phyloP scores from a whole-genome alignment of 2,329 filamentous ascomycete genomes.

The Arthrocladium fulminans region DNA sequence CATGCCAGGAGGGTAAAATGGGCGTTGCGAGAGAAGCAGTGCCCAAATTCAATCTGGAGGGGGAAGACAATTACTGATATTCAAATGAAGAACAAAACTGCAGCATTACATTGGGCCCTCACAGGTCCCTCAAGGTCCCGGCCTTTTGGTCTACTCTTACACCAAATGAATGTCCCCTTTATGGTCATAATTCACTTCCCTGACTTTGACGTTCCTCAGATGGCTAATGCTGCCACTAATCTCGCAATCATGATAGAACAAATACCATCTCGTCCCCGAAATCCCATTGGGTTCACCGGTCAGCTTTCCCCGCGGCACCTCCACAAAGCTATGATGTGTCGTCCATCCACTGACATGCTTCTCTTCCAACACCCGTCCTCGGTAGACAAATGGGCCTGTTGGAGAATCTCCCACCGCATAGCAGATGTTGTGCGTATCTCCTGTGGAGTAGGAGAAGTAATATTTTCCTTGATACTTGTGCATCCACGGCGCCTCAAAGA shows the following conservation, averaged over 20 bases:
- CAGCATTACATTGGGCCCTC: background rate
- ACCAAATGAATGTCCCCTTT: constrained; percentile 1
- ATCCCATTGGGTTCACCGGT: background rate
- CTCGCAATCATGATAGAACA: constrained; percentile 69
- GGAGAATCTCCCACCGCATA: constrained; percentile 60
- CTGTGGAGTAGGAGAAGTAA: constrained; percentile 71
- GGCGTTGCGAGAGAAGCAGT: no score
- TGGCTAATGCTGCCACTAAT: constrained; percentile 61
- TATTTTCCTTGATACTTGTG: constrained; percentile 62
- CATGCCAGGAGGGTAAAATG: no score
- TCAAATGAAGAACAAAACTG: background rate
- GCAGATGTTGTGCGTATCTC: constrained; percentile 65
- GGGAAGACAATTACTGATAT: background rate
- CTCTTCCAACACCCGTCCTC: constrained; percentile 62
- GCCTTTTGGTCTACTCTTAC: background rate
- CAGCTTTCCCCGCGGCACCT: constrained; percentile 49
- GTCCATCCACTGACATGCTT: constrained; percentile 62
- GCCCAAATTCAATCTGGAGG: no score
- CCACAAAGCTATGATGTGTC: constrained; percentile 69
- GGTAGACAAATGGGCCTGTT: constrained; percentile 63
- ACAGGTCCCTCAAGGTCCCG: background rate
- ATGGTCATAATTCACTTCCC: constrained; percentile 63
- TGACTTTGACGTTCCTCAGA: constrained; percentile 62
- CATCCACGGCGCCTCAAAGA: constrained; percentile 76
- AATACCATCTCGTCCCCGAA: constrained; percentile 50